Conservation (phyloP, 2,329 filamentous ascomycete species). For the Zopfia rhizophila region DNA sequence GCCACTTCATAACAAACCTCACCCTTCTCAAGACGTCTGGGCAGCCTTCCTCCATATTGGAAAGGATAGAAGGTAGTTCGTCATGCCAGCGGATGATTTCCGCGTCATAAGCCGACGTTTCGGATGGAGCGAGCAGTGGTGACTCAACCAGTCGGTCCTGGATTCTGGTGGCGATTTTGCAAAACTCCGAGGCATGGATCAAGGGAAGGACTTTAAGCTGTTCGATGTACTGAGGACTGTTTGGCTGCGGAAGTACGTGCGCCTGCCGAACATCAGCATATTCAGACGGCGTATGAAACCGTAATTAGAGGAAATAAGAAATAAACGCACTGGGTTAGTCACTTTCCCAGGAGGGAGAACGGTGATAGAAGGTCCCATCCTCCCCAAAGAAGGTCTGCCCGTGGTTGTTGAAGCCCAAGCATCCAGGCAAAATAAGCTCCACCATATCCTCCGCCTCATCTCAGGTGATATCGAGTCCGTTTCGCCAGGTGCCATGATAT, state of each 20-base stretch:
- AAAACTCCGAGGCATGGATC: conserved; percentile 81
- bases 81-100: conserved; percentile 79
- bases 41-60: conserved; percentile 67
- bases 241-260: conserved; percentile 52
- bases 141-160: conserved; percentile 79
- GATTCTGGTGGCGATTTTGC: conserved; percentile 80
- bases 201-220: conserved; percentile 75
- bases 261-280: conserved; percentile 2
- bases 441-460: conserved; percentile 56
- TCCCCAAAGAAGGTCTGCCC: conserved; percentile 53
- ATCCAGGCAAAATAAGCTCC: conserved; percentile 57
- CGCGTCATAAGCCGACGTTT: conserved; percentile 72
- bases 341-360: conserved; percentile 49
- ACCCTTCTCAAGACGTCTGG: conserved; percentile 76
- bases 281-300: background rate
- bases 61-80: conserved; percentile 66
- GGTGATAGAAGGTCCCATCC: conserved; percentile 52
- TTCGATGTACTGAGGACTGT: conserved; percentile 53
- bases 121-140: conserved; percentile 72
- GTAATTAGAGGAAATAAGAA: conserved; percentile 3
- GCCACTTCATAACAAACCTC: conserved; percentile 82
- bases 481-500: conserved; percentile 34
- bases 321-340: conserved; percentile 39
- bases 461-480: conserved; percentile 51
- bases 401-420: conserved; percentile 57